Percentiles rank a stretch among this genome's conserved stretches.
These are phyloP conservation scores for Acanthamoeba healyi DNA, from an alignment of 208 protist species.

Conservation along the genomic window DNA sequence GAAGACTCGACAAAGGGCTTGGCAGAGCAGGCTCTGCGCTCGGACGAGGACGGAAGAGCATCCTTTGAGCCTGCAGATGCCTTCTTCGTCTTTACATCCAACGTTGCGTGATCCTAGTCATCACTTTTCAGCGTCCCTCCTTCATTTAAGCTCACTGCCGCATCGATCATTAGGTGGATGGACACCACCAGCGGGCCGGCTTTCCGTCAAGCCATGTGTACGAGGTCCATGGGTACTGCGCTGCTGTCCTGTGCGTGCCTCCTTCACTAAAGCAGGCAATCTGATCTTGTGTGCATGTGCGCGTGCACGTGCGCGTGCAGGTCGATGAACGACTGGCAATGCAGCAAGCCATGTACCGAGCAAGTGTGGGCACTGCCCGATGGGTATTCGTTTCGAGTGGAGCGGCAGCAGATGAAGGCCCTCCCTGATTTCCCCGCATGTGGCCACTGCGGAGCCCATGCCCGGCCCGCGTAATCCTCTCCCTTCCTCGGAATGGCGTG, in stretches of 20 bases:
- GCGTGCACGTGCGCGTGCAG: neutral
- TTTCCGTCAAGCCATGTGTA: neutral
- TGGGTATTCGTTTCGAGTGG: neutral
- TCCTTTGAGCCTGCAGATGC: neutral
- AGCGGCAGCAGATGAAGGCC: neutral
- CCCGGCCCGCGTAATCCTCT: neutral
- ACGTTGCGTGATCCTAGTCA: neutral
- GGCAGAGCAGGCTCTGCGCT: neutral
- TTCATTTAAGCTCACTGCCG: too few species aligned
- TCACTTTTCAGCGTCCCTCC: too few species aligned
- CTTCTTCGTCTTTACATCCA: slow-evolving; percentile 63
- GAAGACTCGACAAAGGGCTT: neutral
- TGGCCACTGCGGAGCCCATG: neutral
- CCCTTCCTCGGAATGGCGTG: too few species aligned
- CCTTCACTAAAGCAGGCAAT: too few species aligned
- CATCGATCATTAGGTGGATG: slow-evolving; percentile 1
- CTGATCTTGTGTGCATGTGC: neutral
- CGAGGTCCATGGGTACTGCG: slow-evolving; percentile 41
- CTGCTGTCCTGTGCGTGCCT: neutral
- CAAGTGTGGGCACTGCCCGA: neutral
- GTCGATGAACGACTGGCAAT: slow-evolving; percentile 25
- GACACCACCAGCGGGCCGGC: neutral
- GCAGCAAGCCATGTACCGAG: neutral
- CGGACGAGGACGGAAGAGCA: too few species aligned
- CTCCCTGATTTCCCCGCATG: neutral